Conservation (phyloP, 306 rosid species). For the Fragaria nilgerrensis region DNA sequence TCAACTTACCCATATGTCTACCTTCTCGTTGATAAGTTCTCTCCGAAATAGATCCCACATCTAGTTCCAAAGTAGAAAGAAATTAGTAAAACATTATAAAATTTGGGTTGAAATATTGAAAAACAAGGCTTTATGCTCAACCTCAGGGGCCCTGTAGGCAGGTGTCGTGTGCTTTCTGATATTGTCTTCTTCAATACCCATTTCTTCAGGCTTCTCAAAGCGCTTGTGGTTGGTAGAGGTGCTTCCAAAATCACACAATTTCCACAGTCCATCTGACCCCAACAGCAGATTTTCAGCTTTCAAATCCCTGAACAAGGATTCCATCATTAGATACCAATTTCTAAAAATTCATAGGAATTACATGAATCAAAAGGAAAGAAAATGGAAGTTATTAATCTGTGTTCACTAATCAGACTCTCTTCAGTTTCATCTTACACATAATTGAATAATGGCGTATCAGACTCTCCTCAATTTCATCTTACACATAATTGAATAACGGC, state of each 20-base stretch:
- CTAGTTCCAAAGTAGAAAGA: conserved; percentile 36
- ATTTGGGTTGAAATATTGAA: conserved; percentile 9
- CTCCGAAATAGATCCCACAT: conserved; percentile 97
- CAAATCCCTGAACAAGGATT: conserved; percentile 63
- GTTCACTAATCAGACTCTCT: neutral
- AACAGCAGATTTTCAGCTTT: conserved; percentile 85
- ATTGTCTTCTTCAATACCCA: conserved; percentile 99
- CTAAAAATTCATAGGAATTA: neutral
- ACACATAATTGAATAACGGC: too few relatives aligned
- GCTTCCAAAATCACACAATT: conserved; percentile 98
- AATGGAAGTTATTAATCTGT: too few relatives aligned
- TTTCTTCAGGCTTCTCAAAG: conserved; percentile 92
- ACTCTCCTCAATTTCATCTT: too few relatives aligned
- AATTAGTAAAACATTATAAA: conserved; percentile 13
- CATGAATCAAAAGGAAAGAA: neutral
- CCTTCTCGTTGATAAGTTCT: conserved; percentile 90
- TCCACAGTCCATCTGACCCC: conserved; percentile 86
- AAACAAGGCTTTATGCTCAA: conserved; percentile 24
- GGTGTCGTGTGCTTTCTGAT: conserved; percentile 98
- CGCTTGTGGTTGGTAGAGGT: conserved; percentile 88
- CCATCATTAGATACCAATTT: neutral
- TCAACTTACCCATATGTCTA: conserved; percentile 94
- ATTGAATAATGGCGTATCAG: too few relatives aligned
- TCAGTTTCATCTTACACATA: neutral
- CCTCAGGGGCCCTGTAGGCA: conserved; percentile 98